phyloP scores from a whole-genome alignment of 2,329 filamentous ascomycete genomes.

The Allantophomopsis lycopodina region DNA sequence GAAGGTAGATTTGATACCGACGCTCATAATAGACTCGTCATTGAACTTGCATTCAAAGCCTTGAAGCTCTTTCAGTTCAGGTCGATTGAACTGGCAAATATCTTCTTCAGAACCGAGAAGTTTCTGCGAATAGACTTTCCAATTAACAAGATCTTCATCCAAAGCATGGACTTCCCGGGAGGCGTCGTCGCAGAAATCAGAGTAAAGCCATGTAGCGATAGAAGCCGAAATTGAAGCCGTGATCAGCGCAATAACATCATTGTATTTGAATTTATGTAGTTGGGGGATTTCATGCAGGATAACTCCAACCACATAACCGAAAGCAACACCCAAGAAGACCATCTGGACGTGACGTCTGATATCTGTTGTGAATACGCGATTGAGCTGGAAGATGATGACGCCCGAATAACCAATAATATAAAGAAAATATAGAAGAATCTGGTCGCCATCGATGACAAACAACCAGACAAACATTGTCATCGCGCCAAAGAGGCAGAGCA shows the following conservation, averaged over 20 bases:
- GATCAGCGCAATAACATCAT: constrained; percentile 19
- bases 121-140: constrained; percentile 11
- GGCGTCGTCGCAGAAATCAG: constrained; percentile 3
- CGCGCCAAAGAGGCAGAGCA: constrained; percentile 19
- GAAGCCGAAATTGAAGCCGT: constrained; percentile 19
- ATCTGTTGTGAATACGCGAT: constrained; percentile 24
- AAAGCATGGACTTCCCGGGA: neutral
- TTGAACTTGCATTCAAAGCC: constrained; percentile 1
- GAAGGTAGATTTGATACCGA: constrained; percentile 2
- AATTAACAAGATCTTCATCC: constrained; percentile 8
- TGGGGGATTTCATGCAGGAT: constrained; percentile 17
- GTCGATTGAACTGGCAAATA: neutral
- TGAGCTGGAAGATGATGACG: constrained; percentile 25
- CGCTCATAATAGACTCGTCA: constrained; percentile 1
- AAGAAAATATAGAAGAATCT: constrained; percentile 20
- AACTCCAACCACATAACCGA: constrained; percentile 20
- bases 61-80: neutral
- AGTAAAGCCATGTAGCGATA: constrained; percentile 18
- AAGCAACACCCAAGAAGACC: constrained; percentile 17
- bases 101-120: constrained; percentile 4
- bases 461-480: constrained; percentile 21
- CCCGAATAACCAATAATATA: constrained; percentile 22
- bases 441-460: constrained; percentile 17
- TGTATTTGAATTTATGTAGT: constrained; percentile 15
- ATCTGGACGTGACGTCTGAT: constrained; percentile 19